Conservation (phyloP, 78 protist genomes). For the Polysphondylium violaceum region DNA sequence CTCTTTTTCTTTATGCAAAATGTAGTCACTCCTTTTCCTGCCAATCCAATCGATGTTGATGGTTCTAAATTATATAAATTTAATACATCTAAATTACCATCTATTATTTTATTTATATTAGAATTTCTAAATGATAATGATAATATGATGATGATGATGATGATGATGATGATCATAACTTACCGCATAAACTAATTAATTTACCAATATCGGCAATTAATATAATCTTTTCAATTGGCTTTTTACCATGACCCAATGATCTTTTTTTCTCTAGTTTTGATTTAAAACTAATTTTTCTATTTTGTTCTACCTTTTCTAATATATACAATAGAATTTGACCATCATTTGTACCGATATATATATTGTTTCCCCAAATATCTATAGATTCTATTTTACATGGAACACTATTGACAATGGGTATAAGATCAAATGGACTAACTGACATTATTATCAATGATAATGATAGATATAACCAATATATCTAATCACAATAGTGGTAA, state of each 20-base stretch:
- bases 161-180: neutral
- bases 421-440: slow-evolving; percentile 62
- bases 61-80: slow-evolving; percentile 73
- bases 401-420: slow-evolving; percentile 54
- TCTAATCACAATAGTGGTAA: too few species aligned
- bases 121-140: neutral
- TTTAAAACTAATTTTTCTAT: slow-evolving; percentile 46
- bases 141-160: neutral
- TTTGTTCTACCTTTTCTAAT: slow-evolving; percentile 59
- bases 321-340: slow-evolving; percentile 67
- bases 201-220: slow-evolving; percentile 74
- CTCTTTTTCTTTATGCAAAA: slow-evolving; percentile 61
- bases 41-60: slow-evolving; percentile 16
- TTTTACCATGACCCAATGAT: slow-evolving; percentile 60
- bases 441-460: slow-evolving; percentile 13
- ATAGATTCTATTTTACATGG: slow-evolving; percentile 70
- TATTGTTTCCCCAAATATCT: slow-evolving; percentile 69
- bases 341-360: slow-evolving; percentile 75
- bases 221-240: slow-evolving; percentile 53
- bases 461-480: too few species aligned
- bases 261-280: slow-evolving; percentile 64
- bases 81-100: slow-evolving; percentile 71
- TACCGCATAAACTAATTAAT: slow-evolving; percentile 70
- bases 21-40: slow-evolving; percentile 49
- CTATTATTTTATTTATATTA: slow-evolving; percentile 6